A percentile compares a stretch with the other conserved stretches of the same genome.
phyloP scores from a whole-genome alignment of 1,139 yeast species.

The Geotrichum bryndzae region DNA sequence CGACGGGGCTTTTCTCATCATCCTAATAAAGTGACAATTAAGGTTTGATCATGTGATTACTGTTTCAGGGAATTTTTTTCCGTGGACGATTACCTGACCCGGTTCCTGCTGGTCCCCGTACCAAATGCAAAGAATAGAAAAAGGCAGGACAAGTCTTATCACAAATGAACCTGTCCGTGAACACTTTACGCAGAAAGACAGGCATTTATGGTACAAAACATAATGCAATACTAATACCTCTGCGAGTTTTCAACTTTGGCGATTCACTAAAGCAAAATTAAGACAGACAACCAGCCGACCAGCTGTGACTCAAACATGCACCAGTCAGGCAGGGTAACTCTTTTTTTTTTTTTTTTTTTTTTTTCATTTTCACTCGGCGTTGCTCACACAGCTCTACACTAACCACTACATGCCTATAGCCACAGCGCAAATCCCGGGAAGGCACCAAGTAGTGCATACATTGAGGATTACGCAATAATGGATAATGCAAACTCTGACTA shows the following conservation, averaged over 20 bases:
- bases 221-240: too few relatives aligned
- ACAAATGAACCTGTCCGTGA: too few relatives aligned
- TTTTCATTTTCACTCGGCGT: not conserved
- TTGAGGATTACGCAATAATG: not conserved
- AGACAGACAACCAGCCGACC: not conserved
- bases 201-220: too few relatives aligned
- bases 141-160: too few relatives aligned
- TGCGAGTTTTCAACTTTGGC: not conserved
- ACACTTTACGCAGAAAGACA: too few relatives aligned
- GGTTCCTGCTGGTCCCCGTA: too few relatives aligned
- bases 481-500: not conserved
- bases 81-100: not conserved
- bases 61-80: not conserved
- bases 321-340: not conserved
- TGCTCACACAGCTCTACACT: not conserved
- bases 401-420: not conserved
- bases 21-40: too few relatives aligned
- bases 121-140: too few relatives aligned
- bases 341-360: not conserved
- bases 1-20: not conserved
- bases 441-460: not conserved
- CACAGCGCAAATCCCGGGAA: not conserved
- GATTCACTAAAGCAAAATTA: not conserved
- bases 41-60: not conserved
- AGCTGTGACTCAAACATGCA: not conserved